Evolutionary conservation across 2,329 filamentous ascomycete genomes (phyloP).

Genomic region (Esteya vermicola): DNA sequence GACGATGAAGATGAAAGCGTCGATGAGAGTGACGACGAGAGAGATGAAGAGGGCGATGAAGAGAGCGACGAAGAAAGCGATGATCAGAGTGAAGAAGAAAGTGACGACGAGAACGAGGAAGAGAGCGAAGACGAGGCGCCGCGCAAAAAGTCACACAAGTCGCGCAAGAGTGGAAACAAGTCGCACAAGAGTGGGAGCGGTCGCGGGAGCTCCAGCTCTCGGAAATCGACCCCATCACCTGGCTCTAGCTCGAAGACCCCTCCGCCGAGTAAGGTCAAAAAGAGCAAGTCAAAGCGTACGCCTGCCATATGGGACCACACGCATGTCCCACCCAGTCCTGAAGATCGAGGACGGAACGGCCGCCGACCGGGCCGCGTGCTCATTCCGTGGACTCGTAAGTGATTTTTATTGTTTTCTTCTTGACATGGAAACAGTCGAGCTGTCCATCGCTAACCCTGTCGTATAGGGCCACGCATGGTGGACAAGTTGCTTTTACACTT

Average conservation of each 20-base stretch:
- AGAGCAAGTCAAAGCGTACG: background rate
- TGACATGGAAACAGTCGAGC: background rate
- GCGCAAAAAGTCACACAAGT: background rate
- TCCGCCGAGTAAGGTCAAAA: background rate
- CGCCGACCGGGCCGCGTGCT: conserved; percentile 21
- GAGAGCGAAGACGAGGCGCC: too few species aligned
- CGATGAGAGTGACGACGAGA: too few species aligned
- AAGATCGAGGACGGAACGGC: conserved; percentile 14
- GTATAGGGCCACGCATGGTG: conserved; percentile 28
- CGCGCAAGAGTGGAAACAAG: background rate
- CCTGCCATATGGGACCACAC: conserved; percentile 8
- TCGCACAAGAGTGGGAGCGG: background rate
- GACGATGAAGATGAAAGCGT: too few species aligned
- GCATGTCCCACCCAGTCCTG: conserved; percentile 7
- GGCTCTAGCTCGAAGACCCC: too few species aligned
- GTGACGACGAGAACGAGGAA: too few species aligned
- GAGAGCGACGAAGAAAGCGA: too few species aligned
- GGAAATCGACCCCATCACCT: too few species aligned
- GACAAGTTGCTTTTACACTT: conserved; percentile 29
- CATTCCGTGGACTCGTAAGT: conserved; percentile 29
- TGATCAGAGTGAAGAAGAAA: too few species aligned
- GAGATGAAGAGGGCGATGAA: too few species aligned
- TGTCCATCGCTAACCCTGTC: background rate
- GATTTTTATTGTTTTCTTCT: background rate
- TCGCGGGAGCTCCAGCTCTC: background rate